Conservation (phyloP, 768 basidiomycete genomes). For the Arthromyces matolae region DNA sequence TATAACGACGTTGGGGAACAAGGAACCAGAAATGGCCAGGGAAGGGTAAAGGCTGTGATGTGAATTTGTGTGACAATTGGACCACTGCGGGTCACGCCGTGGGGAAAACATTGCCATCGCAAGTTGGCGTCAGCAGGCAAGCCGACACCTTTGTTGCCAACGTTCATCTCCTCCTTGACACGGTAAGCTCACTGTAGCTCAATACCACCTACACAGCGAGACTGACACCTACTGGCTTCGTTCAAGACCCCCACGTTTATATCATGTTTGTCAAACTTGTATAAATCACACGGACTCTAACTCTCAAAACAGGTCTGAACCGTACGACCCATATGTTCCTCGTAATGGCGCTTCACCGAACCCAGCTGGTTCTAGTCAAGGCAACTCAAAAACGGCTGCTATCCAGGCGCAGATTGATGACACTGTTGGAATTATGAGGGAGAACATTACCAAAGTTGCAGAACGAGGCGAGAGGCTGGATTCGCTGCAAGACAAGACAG, state of each 20-base stretch:
- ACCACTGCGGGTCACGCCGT: constrained; percentile 28
- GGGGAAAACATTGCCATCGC: constrained; percentile 24
- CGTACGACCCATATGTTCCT: constrained; percentile 97
- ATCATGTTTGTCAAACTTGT: constrained; percentile 34
- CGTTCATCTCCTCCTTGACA: constrained; percentile 32
- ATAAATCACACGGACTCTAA: constrained; percentile 9
- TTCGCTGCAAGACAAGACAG: constrained; percentile 96
- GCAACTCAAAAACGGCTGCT: constrained; percentile 84
- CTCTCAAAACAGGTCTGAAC: constrained; percentile 73
- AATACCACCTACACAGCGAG: not conserved
- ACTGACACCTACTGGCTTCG: not conserved
- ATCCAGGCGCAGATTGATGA: constrained; percentile 98
- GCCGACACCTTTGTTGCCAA: constrained; percentile 21
- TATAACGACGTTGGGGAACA: too few species aligned
- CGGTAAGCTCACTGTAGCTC: constrained; percentile 26
- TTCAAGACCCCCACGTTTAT: constrained; percentile 28
- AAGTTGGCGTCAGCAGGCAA: constrained; percentile 21
- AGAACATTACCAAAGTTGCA: constrained; percentile 94
- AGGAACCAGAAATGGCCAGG: too few species aligned
- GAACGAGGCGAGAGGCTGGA: constrained; percentile 94
- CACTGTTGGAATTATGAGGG: constrained; percentile 96
- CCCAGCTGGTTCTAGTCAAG: constrained; percentile 44
- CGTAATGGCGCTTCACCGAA: constrained; percentile 69
- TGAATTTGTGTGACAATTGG: constrained; percentile 8
- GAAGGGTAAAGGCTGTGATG: too few species aligned